Evolutionary conservation across 805 yeast genomes (phyloP), one percentile per base, ranked within the genome.

Genomic region (Pichia manshurica): DNA sequence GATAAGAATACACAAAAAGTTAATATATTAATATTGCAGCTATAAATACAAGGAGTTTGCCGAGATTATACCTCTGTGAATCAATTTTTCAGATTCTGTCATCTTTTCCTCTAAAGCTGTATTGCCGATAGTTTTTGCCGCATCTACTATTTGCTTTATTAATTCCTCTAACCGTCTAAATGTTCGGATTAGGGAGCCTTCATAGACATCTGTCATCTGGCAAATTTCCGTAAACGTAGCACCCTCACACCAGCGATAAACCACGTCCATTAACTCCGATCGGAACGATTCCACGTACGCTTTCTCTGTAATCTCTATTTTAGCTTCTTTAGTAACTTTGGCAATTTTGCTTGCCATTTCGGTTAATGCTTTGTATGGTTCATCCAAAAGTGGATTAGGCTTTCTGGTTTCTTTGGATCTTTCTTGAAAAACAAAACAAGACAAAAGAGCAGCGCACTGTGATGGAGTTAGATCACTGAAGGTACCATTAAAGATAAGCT

Each of bases 131-230:
- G 96, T 87, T 61, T 85, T 87, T 2, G 99, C 93, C 13, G 97
- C 98, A 56, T 78, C 82, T 39, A 82, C 81, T 78, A 93, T 74
- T 65, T 93, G 99, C 60, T 91, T 80, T 48, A 93, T 71, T 73
- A 93, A 75, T 64, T 93, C 99, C 66, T 93, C 99, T 47, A 93
- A 72, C 62, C 99, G 77, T 66, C 93, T 84, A 72, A 93, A 93
- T 81, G 87, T 86, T 64, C 99, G 81, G 55, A 93, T 91, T 61
- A 93, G 75, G 20, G 95, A 84, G 37, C 99, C 99, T 70, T 93
- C 99, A 57, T 91, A 93, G 39, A 93, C 98, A 62, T 93, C 99
- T 0, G 99, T 93, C 96, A 93, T 89, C 66, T 91, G 91, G 71
- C 98, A 91, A 53, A 93, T 91, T 64, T 91, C 96, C 0, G 97